Percentiles rank a stretch among this genome's conserved stretches.
These are phyloP conservation scores for Pezicula rhizophila DNA, from an alignment of 2,329 filamentous ascomycete species.

Conservation along the genomic window DNA sequence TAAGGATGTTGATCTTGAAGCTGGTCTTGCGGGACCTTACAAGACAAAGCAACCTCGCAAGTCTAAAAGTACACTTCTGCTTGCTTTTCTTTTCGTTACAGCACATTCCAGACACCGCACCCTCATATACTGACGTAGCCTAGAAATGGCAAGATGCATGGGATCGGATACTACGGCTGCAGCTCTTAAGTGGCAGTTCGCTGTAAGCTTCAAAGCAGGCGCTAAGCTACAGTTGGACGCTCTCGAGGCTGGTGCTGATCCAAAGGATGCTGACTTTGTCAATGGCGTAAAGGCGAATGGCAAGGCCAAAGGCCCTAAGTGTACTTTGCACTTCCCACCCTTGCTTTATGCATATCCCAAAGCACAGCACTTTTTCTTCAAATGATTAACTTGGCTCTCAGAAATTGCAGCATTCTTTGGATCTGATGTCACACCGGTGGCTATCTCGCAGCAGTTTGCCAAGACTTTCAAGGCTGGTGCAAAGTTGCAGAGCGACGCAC, in stretches of 20 bases:
- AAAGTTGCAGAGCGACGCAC: conserved; percentile 37
- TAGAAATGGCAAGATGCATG: conserved; percentile 18
- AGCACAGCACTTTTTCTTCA: not conserved
- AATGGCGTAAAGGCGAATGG: conserved; percentile 3
- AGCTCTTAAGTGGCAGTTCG: conserved; percentile 16
- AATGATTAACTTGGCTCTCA: conserved; percentile 22
- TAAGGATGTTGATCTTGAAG: conserved; percentile 2
- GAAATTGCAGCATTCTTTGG: conserved; percentile 54
- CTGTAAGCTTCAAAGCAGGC: conserved; percentile 39
- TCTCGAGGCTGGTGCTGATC: conserved; percentile 38
- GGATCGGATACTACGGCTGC: conserved; percentile 17
- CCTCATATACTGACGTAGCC: conserved; percentile 3
- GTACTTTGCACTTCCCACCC: not conserved
- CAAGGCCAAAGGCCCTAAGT: not conserved
- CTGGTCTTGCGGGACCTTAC: no score
- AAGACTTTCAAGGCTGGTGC: conserved; percentile 43
- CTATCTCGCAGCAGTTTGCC: conserved; percentile 53
- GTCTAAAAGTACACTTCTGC: not conserved
- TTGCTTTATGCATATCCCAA: not conserved
- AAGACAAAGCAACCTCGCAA: no score
- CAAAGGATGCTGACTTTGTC: conserved; percentile 24
- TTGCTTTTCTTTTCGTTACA: not conserved
- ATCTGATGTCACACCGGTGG: conserved; percentile 44
- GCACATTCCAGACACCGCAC: not conserved
- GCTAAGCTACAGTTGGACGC: conserved; percentile 42